Conservation (phyloP, 441 rosid genomes). For the Euphorbia schlechtendalii region DNA sequence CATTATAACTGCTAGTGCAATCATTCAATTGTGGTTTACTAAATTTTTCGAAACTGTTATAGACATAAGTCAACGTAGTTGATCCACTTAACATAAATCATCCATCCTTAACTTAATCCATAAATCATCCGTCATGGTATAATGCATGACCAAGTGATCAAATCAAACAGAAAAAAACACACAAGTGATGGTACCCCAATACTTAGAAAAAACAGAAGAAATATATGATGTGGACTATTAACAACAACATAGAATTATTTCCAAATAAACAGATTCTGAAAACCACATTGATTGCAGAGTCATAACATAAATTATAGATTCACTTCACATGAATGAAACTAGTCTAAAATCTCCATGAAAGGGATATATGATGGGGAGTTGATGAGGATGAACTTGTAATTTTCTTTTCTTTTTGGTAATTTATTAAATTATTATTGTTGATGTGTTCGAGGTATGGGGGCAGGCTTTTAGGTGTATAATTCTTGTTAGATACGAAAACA, state of each 20-base stretch:
- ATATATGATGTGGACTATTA: background rate
- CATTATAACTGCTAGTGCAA: too few species aligned
- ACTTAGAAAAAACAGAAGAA: background rate
- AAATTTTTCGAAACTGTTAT: too few species aligned
- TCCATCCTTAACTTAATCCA: too few species aligned
- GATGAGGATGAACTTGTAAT: background rate
- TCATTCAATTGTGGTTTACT: too few species aligned
- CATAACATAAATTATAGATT: background rate
- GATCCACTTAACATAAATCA: too few species aligned
- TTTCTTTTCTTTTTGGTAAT: too few species aligned
- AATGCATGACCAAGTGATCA: too few species aligned
- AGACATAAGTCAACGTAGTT: too few species aligned
- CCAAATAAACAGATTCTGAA: background rate
- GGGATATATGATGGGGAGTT: constrained; percentile 13
- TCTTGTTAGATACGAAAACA: constrained; percentile 46
- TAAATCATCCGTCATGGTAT: too few species aligned
- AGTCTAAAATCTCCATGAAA: too few species aligned
- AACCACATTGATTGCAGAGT: constrained; percentile 3
- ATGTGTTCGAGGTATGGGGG: constrained; percentile 33
- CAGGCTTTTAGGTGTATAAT: constrained; percentile 20
- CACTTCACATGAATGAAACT: constrained; percentile 4
- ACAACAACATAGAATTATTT: too few species aligned
- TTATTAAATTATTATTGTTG: background rate
- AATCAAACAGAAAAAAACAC: too few species aligned
- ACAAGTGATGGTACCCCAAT: background rate